A percentile compares a stretch with the other conserved stretches of the same genome.
Evolutionary conservation across 768 basidiomycete genomes (phyloP).

Genomic region (Suillus placidus): DNA sequence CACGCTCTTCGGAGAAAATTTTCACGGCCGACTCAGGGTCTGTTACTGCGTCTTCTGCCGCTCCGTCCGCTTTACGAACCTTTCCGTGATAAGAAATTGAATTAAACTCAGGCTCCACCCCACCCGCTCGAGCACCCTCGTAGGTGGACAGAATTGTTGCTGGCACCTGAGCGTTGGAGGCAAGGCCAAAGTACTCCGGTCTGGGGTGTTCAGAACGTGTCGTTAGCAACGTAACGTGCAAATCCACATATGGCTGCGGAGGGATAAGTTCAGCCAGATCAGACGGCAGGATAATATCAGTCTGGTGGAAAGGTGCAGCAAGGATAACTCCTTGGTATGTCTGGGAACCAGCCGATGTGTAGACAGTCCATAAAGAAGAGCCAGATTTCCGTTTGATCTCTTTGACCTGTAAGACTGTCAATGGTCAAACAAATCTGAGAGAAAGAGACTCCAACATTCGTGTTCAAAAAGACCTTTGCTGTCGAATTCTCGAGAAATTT

Average conservation of each 20-base stretch:
- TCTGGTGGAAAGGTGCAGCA: conserved; percentile 82
- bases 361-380: conserved; percentile 55
- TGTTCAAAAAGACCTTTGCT: conserved; percentile 72
- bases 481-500: conserved; percentile 71
- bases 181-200: conserved; percentile 69
- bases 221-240: conserved; percentile 89
- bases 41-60: conserved; percentile 29
- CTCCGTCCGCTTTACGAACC: conserved; percentile 36
- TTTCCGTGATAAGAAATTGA: conserved; percentile 80
- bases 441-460: conserved; percentile 48
- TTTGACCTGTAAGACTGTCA: conserved; percentile 45
- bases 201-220: conserved; percentile 67
- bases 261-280: conserved; percentile 58
- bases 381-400: conserved; percentile 50
- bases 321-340: conserved; percentile 79
- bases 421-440: not conserved
- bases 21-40: conserved; percentile 73
- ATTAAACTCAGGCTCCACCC: conserved; percentile 77
- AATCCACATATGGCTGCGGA: conserved; percentile 73
- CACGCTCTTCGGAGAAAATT: conserved; percentile 72
- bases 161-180: conserved; percentile 49
- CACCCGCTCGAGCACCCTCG: conserved; percentile 56
- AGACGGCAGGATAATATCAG: conserved; percentile 55
- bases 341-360: conserved; percentile 46
- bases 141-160: conserved; percentile 73